Conservation (phyloP, 2,329 filamentous ascomycete species). For the Nemania sp. region DNA sequence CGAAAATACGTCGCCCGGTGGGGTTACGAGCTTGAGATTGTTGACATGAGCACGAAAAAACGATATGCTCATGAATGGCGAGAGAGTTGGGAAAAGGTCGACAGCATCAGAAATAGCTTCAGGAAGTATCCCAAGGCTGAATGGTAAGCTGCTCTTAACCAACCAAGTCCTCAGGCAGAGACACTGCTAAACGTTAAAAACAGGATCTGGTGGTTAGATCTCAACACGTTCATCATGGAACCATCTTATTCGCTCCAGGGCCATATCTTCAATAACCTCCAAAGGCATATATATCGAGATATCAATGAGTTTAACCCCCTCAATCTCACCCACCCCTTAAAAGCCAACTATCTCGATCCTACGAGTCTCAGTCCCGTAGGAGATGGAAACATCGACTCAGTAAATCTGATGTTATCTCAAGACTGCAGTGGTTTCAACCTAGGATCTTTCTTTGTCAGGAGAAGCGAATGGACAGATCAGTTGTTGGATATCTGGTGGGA, state of each 20-base stretch:
- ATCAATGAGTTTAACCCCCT: constrained; percentile 96
- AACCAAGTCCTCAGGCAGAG: background rate
- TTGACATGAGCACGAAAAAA: constrained; percentile 99
- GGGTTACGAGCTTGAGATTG: constrained; percentile 95
- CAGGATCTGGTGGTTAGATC: constrained; percentile 99
- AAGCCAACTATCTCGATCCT: constrained; percentile 74
- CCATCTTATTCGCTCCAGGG: constrained; percentile 85
- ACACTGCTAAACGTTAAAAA: constrained; percentile 15
- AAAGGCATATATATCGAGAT: constrained; percentile 81
- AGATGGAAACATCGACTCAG: constrained; percentile 75
- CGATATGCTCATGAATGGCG: constrained; percentile 98
- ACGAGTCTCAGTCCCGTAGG: constrained; percentile 73
- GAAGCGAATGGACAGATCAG: constrained; percentile 87
- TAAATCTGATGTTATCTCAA: constrained; percentile 88
- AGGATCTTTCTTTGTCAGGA: constrained; percentile 88
- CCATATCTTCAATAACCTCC: constrained; percentile 85
- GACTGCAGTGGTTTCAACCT: constrained; percentile 97
- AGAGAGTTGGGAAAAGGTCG: constrained; percentile 99
- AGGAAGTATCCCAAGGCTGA: constrained; percentile 94
- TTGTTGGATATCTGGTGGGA: constrained; percentile 98
- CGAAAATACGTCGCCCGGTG: constrained; percentile 82
- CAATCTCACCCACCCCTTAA: constrained; percentile 85
- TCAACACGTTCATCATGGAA: constrained; percentile 99
- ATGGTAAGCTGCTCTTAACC: constrained; percentile 66
- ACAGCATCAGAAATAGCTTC: constrained; percentile 85